These are phyloP conservation scores for Dalbergia oliveri DNA, from an alignment of 306 rosid species.

Conservation along the genomic window DNA sequence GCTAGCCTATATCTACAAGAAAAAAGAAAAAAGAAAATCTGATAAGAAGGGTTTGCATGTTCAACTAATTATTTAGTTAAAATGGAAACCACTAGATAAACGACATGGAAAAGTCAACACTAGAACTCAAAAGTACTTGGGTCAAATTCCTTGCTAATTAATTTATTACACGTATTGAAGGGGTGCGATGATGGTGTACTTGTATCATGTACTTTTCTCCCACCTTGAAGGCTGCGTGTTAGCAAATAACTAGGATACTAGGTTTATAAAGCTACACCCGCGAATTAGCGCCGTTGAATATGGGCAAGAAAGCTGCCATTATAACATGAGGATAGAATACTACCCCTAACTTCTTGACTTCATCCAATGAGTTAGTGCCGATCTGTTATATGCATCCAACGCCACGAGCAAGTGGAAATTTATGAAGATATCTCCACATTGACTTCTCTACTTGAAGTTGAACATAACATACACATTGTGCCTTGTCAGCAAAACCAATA, in stretches of 20 bases:
- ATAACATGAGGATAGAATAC: too few relatives aligned
- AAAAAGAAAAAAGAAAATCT: background rate
- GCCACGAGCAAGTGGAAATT: background rate
- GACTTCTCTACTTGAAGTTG: constrained; percentile 7
- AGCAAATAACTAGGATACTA: background rate
- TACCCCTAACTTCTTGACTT: too few relatives aligned
- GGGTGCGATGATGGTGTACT: background rate
- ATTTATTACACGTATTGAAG: background rate
- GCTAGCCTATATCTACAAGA: constrained; percentile 1
- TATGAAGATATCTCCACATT: background rate
- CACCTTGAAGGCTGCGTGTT: too few relatives aligned
- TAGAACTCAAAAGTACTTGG: background rate
- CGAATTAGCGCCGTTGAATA: constrained; percentile 41
- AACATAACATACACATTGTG: background rate
- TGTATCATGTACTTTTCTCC: background rate
- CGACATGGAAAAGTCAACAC: constrained; percentile 3
- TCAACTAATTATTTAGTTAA: background rate
- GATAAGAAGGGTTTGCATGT: background rate
- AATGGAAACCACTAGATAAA: background rate
- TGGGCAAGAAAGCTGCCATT: background rate
- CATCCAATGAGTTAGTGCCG: too few relatives aligned
- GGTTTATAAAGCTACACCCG: background rate
- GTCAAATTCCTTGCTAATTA: background rate
- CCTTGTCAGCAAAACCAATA: background rate
- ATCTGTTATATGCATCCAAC: background rate